Evolutionary conservation across 306 rosid genomes (phyloP), one percentile per base, ranked within the genome.

Genomic region (Cucurbita maxima): DNA sequence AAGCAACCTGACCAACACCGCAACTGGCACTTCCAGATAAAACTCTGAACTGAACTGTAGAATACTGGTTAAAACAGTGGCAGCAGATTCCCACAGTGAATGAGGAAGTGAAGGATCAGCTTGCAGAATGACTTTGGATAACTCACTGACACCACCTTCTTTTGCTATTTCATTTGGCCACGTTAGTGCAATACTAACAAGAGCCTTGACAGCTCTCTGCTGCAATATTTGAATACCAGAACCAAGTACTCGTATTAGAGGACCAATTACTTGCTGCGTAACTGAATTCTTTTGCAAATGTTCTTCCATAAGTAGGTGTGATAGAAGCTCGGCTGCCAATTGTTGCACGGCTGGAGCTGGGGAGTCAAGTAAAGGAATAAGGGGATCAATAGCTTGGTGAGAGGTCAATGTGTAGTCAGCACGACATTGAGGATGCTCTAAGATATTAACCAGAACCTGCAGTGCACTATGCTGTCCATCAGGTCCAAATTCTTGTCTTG

Each of bases 101-200:
- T 95, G 96, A 55, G 99, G 97, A 82, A 91, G 91, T 45, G 96
- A 91, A 82, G 96, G 97, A 77, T 95, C 99, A 36, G 96, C 87
- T 76, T 86, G 97, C 80, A 95, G 75, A 81, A 95, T 91, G 80
- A 95, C 99, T 87, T 81, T 95, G 56, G 99, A 95, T 76, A 95
- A 64, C 82, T 91, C 97, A 68, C 77, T 70, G 67, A 95, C 99
- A 77, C 99, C 97, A 48, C 97, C 97, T 81, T 89, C 97, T 84
- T 88, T 95, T 69, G 97, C 99, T 79, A 95, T 95, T 82, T 95
- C 97, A 78, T 95, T 95, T 12, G 97, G 96, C 97, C 97, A 95
- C 70, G 88, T 84, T 69, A 88, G 84, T n/a, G 97, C 92, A 75
- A 95, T 84, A 78, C 97, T 89, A 54, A 91, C 96, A 50, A 95